Evolutionary conservation across 495 filamentous ascomycete genomes (phyloP), one percentile per base, ranked within the genome.

Genomic region (Beverwykella pulmonaria): DNA sequence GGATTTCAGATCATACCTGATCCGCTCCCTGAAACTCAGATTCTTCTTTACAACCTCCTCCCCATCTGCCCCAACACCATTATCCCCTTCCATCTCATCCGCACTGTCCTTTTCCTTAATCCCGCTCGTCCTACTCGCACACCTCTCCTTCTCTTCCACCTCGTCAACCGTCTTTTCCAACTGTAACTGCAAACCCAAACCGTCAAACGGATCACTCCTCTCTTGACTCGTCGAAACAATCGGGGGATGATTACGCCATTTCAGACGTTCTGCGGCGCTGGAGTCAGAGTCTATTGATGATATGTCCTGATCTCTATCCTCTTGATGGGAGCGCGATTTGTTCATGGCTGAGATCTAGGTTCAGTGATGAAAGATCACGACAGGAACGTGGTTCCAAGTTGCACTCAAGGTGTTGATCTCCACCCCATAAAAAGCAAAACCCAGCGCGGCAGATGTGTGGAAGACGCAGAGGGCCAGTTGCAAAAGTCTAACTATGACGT

Each of bases 11-110:
- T 6, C 5, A 34, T 34, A 34, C 48, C 75, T 32, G 32, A 79
- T 75, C 36, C 77, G 48, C 56, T 74, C 56, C 22, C 56, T 59
- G 20, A 30, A 47, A 20, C 39, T 47, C 26, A 59, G 23, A 9
- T 48, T 59, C 39, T 32, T 12, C 41, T 71, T 61, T 61, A 22
- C 41, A 20, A 32, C 29, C n/a, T 54, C 61, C 0, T 25, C 65
- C 10, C 20, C 30, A 19, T 48, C 48, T 19, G 12, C 23, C 59
- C 26, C 66, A 20, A 25, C 34, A 7, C 44, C 66, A 26, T 49
- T 27, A 30, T 26, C 25, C 9, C 23, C 22, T 17, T 27, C 59
- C 29, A 5, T 19, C 17, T 22, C 26, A 44, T 44, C 39, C 15
- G 4, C 9, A 19, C 41, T 41, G 8, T 32, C 62, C 17, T 46